phyloP scores from a whole-genome alignment of 139 green algal species.

The Dunaliella sp. region DNA sequence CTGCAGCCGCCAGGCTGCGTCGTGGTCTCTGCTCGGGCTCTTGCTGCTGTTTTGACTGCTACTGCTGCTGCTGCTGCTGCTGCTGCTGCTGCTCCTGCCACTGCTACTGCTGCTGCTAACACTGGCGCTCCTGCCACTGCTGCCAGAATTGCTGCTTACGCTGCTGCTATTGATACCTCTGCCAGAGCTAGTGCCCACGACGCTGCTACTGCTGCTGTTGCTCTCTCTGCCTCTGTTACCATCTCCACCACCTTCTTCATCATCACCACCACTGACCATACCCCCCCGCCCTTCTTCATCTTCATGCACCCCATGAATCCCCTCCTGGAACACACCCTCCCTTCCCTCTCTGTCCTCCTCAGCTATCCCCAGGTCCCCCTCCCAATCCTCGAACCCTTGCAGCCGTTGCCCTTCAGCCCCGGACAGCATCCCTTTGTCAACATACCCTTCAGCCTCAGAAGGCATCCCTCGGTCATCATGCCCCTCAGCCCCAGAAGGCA shows the following conservation, averaged over 20 bases:
- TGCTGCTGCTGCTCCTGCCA: not conserved
- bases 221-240: not conserved
- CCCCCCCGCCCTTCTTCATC: no score
- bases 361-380: no score
- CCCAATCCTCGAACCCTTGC: no score
- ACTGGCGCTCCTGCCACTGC: slow-evolving; percentile 3
- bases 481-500: no score
- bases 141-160: slow-evolving; percentile 10
- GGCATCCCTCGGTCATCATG: no score
- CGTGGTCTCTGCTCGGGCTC: slow-evolving; percentile 9
- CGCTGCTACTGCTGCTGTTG: slow-evolving; percentile 13
- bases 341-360: no score
- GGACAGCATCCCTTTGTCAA: no score
- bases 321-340: no score
- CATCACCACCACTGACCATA: not conserved
- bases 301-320: no score
- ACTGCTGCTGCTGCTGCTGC: slow-evolving; percentile 13
- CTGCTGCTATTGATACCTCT: not conserved
- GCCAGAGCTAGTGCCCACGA: no score
- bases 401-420: no score
- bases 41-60: slow-evolving; percentile 11
- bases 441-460: no score
- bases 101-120: not conserved
- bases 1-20: slow-evolving; percentile 27
- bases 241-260: not conserved